Percentiles rank a stretch among this genome's conserved stretches.
These are phyloP conservation scores for Dichotomocladium elegans DNA, from an alignment of 371 early-diverging fungal genomes.

Conservation along the genomic window DNA sequence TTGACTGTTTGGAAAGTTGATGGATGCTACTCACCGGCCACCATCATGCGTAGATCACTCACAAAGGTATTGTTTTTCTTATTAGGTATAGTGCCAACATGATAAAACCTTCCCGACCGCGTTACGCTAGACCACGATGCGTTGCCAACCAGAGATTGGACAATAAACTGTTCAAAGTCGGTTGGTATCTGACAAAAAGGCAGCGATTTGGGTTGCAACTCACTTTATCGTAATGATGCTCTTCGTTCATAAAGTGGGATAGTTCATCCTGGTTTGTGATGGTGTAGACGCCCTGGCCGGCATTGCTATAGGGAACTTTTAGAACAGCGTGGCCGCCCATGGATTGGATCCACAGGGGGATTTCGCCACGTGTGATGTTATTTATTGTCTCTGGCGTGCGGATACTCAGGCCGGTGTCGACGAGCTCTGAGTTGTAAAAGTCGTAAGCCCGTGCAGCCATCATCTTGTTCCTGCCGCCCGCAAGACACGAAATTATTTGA, in stretches of 20 bases:
- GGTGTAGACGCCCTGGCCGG: conserved; percentile 93
- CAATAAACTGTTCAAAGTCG: conserved; percentile 81
- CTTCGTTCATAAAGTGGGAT: conserved; percentile 68
- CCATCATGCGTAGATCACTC: conserved; percentile 89
- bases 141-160: conserved; percentile 90
- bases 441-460: conserved; percentile 95
- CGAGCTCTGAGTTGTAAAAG: conserved; percentile 81
- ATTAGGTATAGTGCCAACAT: conserved; percentile 93
- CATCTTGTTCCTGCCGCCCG: conserved; percentile 94
- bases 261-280: conserved; percentile 82
- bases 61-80: conserved; percentile 86
- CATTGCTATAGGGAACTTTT: conserved; percentile 92
- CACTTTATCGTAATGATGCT: conserved; percentile 88
- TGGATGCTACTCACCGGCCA: conserved; percentile 55
- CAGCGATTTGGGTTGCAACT: no score
- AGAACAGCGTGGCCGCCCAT: conserved; percentile 93
- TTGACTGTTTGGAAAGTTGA: neutral
- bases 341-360: conserved; percentile 81
- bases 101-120: conserved; percentile 79
- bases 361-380: conserved; percentile 82
- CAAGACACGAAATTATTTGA: conserved; percentile 84
- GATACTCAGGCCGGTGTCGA: conserved; percentile 68
- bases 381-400: conserved; percentile 89
- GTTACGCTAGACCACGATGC: conserved; percentile 88
- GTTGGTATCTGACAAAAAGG: no score